phyloP scores from a whole-genome alignment of 768 basidiomycete species.

The Pleurotus tuoliensis region DNA sequence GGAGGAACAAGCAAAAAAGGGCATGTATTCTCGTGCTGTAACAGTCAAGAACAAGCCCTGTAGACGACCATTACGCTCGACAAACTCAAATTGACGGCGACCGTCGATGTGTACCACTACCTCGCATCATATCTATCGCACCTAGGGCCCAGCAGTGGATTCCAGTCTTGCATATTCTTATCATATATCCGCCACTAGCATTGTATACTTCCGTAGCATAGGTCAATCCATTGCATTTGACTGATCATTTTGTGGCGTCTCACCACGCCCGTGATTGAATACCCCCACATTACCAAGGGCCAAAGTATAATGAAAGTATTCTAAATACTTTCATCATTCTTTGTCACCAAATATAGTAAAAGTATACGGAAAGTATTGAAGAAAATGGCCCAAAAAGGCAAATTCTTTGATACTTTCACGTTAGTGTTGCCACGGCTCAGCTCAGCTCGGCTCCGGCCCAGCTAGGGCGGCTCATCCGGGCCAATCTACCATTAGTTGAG shows the following conservation, averaged over 20 bases:
- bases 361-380: too few species aligned
- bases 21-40: constrained; percentile 35
- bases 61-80: constrained; percentile 5
- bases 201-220: constrained; percentile 4
- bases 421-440: constrained; percentile 15
- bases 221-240: background rate
- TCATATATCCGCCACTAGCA: background rate
- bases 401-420: too few species aligned
- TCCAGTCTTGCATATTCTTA: background rate
- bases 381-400: too few species aligned
- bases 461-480: constrained; percentile 8
- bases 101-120: background rate
- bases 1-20: constrained; percentile 40
- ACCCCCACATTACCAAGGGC: too few species aligned
- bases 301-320: too few species aligned
- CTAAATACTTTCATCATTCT: too few species aligned
- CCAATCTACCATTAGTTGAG: constrained; percentile 2
- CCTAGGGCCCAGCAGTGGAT: background rate
- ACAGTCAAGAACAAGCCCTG: constrained; percentile 13
- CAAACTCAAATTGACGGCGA: background rate
- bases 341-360: too few species aligned
- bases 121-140: background rate
- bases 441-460: constrained; percentile 10
- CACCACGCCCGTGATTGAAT: too few species aligned
- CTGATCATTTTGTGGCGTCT: background rate